Percentiles rank a stretch among this genome's conserved stretches.
phyloP scores from a whole-genome alignment of 2,329 filamentous ascomycete species.

The Xenosphaeropsis pyriputrescens region DNA sequence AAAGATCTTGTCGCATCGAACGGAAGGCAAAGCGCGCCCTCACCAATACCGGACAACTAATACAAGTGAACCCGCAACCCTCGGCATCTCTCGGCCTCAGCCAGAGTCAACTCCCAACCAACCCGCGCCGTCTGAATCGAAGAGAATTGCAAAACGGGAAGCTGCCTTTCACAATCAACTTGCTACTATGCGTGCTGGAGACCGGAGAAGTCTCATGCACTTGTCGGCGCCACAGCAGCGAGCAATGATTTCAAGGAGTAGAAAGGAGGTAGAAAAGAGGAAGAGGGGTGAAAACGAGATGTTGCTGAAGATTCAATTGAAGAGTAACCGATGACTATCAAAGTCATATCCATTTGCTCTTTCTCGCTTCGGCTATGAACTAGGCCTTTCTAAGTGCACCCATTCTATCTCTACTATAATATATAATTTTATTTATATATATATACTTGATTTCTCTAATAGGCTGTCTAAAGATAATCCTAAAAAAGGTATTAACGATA shows the following conservation, averaged over 20 bases:
- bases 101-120: not conserved
- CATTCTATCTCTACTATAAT: too few species aligned
- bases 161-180: conserved; percentile 1
- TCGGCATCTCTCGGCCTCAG: conserved; percentile 1
- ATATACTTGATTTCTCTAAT: too few species aligned
- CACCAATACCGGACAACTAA: conserved; percentile 1
- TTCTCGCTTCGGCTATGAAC: too few species aligned
- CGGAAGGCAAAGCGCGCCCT: conserved; percentile 1
- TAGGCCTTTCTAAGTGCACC: too few species aligned
- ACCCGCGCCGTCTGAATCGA: conserved; percentile 1
- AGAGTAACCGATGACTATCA: too few species aligned
- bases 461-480: too few species aligned
- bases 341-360: too few species aligned
- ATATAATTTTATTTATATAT: too few species aligned
- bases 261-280: not conserved
- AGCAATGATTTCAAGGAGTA: not conserved
- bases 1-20: conserved; percentile 1
- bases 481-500: too few species aligned
- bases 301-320: too few species aligned
- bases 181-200: conserved; percentile 1
- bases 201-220: conserved; percentile 1
- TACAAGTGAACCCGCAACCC: not conserved
- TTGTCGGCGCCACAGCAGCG: conserved; percentile 1
- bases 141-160: conserved; percentile 1
- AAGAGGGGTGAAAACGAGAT: too few species aligned